Percentiles rank a stretch among this genome's conserved stretches.
phyloP scores from a whole-genome alignment of 176 grass and related monocot genomes.

The Aegilops speltoides region DNA sequence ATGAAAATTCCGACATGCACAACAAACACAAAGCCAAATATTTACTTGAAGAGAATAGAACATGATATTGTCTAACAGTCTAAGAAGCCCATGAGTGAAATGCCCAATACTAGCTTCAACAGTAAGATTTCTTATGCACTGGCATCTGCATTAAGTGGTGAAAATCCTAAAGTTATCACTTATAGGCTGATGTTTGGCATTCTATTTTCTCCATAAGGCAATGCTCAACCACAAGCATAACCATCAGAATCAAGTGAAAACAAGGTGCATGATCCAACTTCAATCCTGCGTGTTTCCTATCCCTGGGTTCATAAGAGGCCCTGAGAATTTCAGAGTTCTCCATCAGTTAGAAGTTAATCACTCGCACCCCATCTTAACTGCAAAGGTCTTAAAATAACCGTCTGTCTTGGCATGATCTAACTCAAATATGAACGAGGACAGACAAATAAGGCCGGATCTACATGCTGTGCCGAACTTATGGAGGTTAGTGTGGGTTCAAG shows the following conservation, averaged over 20 bases:
- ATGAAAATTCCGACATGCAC: background rate
- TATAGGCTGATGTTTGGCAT: background rate
- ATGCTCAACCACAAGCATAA: background rate
- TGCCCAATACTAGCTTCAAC: background rate
- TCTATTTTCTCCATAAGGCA: conserved; percentile 3
- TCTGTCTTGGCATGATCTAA: background rate
- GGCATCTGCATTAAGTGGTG: background rate
- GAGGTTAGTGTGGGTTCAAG: background rate
- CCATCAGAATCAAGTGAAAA: background rate
- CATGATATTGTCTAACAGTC: background rate
- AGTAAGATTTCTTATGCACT: background rate
- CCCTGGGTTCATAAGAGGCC: background rate
- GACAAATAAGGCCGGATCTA: background rate
- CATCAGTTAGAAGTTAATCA: background rate
- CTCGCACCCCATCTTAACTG: background rate
- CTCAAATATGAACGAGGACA: background rate
- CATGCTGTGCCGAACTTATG: background rate
- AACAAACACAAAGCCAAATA: conserved; percentile 13
- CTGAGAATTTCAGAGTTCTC: background rate
- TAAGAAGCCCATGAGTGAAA: background rate
- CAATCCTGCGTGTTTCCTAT: background rate
- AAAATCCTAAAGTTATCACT: background rate
- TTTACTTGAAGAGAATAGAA: background rate
- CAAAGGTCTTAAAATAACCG: background rate
- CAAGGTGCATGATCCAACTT: background rate